phyloP scores from a whole-genome alignment of 345 rosid genomes.

The Acer saccharum region DNA sequence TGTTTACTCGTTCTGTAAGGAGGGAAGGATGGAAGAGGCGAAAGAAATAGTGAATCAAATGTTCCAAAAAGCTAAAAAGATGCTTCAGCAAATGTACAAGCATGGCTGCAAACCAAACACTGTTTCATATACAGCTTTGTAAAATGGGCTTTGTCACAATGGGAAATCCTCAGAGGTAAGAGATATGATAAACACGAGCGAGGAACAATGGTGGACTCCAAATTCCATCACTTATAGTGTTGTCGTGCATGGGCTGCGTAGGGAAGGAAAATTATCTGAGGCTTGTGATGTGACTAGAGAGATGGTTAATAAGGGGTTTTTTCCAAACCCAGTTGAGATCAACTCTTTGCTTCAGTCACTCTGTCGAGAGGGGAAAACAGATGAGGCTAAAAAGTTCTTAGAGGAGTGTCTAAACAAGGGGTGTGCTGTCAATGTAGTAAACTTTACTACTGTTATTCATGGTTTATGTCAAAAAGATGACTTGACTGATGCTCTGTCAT shows the following conservation, averaged over 20 bases:
- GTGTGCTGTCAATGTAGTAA: slow-evolving; percentile 78
- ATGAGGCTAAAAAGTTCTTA: slow-evolving; percentile 72
- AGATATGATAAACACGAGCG: slow-evolving; percentile 68
- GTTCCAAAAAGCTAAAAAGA: slow-evolving; percentile 71
- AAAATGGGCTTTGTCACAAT: slow-evolving; percentile 75
- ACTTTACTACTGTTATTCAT: slow-evolving; percentile 85
- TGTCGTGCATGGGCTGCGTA: slow-evolving; percentile 85
- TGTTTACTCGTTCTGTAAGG: slow-evolving; percentile 69
- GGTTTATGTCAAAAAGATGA: slow-evolving; percentile 73
- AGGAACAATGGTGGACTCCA: slow-evolving; percentile 92
- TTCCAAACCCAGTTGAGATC: slow-evolving; percentile 82
- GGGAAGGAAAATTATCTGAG: slow-evolving; percentile 76
- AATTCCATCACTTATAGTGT: slow-evolving; percentile 83
- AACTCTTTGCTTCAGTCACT: slow-evolving; percentile 77
- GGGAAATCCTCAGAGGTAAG: slow-evolving; percentile 83
- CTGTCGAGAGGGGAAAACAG: slow-evolving; percentile 56
- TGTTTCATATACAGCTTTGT: slow-evolving; percentile 79
- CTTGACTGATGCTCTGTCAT: slow-evolving; percentile 74
- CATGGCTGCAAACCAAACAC: slow-evolving; percentile 91
- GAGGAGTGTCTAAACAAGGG: slow-evolving; percentile 76
- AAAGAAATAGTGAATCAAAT: slow-evolving; percentile 75
- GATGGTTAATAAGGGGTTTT: slow-evolving; percentile 70
- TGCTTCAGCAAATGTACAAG: slow-evolving; percentile 80
- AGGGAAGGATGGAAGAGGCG: slow-evolving; percentile 65
- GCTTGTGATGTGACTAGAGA: slow-evolving; percentile 78